Evolutionary conservation across 176 grass and related monocot genomes (phyloP).

Genomic region (Ensete glaucum): DNA sequence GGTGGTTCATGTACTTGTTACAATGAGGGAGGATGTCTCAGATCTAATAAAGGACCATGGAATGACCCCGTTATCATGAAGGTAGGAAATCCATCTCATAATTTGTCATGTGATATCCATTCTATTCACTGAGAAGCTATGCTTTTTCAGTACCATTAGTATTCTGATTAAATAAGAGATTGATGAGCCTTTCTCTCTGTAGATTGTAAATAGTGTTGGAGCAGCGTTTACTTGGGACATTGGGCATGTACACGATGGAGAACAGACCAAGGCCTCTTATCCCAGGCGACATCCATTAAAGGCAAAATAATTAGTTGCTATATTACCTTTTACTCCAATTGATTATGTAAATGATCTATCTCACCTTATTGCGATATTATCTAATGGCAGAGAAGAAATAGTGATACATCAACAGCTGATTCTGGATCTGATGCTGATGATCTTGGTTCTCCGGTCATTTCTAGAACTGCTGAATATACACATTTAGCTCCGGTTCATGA

Average conservation of each 20-base stretch:
- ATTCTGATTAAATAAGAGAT: background rate
- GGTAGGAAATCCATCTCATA: constrained; percentile 25
- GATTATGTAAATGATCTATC: constrained; percentile 14
- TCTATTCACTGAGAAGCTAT: background rate
- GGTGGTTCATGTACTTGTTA: constrained; percentile 79
- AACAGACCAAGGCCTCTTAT: constrained; percentile 46
- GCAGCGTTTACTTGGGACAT: constrained; percentile 37
- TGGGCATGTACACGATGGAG: constrained; percentile 56
- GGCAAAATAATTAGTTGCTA: constrained; percentile 37
- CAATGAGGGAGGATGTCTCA: constrained; percentile 80
- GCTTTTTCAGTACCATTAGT: background rate
- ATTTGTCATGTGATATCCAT: background rate
- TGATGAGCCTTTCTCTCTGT: constrained; percentile 15
- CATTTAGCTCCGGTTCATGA: constrained; percentile 69
- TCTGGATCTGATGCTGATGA: constrained; percentile 91
- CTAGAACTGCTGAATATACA: constrained; percentile 46
- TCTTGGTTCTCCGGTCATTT: constrained; percentile 22
- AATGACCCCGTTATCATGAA: constrained; percentile 84
- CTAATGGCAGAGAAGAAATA: constrained; percentile 49
- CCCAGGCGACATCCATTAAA: constrained; percentile 56
- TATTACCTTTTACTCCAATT: constrained; percentile 18
- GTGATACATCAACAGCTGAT: constrained; percentile 76
- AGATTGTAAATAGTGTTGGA: constrained; percentile 73
- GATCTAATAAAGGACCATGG: constrained; percentile 92
- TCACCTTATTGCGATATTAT: constrained; percentile 28